Evolutionary conservation across 2,329 filamentous ascomycete species (phyloP).

Genomic region (Boeremia exigua): DNA sequence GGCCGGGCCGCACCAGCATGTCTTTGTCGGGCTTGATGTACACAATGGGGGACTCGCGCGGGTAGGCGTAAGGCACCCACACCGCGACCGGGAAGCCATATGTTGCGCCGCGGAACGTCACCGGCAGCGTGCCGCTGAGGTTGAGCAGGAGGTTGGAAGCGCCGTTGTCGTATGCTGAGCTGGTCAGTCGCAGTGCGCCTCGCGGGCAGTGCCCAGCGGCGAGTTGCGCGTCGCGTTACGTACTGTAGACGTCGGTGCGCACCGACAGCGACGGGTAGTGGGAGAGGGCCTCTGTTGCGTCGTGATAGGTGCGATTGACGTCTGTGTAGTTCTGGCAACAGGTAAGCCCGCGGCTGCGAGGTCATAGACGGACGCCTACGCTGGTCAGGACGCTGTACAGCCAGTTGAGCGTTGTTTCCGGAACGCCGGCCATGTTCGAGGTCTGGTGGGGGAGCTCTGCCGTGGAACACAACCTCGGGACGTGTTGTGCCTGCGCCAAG

Average conservation of each 20-base stretch:
- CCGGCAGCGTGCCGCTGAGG: slow-evolving; percentile 87
- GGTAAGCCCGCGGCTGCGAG: slow-evolving; percentile 5
- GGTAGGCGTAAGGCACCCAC: slow-evolving; percentile 94
- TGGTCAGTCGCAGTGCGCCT: slow-evolving; percentile 21
- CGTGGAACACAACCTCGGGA: neutral
- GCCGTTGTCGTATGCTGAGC: slow-evolving; percentile 84
- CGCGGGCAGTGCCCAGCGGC: neutral
- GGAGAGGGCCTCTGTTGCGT: slow-evolving; percentile 82
- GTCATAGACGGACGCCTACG: slow-evolving; percentile 21
- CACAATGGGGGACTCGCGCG: slow-evolving; percentile 80
- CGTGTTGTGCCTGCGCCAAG: neutral
- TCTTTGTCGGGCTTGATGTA: slow-evolving; percentile 88
- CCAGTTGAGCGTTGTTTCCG: slow-evolving; percentile 92
- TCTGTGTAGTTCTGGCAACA: slow-evolving; percentile 81
- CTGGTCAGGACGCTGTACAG: slow-evolving; percentile 84
- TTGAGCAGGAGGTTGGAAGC: slow-evolving; percentile 84
- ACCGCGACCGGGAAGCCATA: slow-evolving; percentile 91
- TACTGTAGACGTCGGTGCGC: slow-evolving; percentile 95
- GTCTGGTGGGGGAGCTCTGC: slow-evolving; percentile 24
- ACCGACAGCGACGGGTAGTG: slow-evolving; percentile 81
- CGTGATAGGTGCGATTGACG: slow-evolving; percentile 89
- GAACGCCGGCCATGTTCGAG: slow-evolving; percentile 63
- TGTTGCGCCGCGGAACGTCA: slow-evolving; percentile 82
- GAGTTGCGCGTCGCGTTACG: slow-evolving; percentile 36
- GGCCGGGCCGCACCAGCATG: slow-evolving; percentile 89